phyloP scores from a whole-genome alignment of 768 basidiomycete species.

The Lentinula lateritia region DNA sequence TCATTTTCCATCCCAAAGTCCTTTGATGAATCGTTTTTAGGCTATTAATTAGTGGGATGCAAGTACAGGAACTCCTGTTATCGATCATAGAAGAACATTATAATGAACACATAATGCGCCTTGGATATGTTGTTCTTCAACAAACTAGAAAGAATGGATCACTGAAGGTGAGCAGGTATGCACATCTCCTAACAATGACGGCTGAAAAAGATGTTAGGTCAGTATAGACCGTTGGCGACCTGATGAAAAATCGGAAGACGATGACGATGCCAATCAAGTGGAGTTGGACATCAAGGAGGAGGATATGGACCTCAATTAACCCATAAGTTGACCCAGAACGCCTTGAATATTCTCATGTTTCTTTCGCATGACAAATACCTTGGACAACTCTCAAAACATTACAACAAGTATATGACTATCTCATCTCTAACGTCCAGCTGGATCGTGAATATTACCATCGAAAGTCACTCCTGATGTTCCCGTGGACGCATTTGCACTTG shows the following conservation, averaged over 20 bases:
- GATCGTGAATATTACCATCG: constrained; percentile 2
- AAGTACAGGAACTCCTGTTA: background rate
- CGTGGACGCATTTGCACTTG: constrained; percentile 1
- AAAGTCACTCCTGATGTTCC: background rate
- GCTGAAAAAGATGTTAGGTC: background rate
- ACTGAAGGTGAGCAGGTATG: background rate
- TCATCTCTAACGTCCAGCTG: background rate
- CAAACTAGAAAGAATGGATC: background rate
- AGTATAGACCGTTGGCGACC: background rate
- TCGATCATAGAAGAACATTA: background rate
- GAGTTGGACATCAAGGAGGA: background rate
- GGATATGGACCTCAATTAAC: background rate
- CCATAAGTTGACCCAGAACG: background rate
- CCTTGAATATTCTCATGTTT: background rate
- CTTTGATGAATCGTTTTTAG: background rate
- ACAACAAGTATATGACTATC: background rate
- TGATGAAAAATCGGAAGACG: background rate
- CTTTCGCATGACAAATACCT: background rate
- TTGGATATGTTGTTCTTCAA: background rate
- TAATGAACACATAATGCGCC: background rate
- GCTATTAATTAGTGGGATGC: background rate
- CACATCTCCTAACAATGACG: background rate
- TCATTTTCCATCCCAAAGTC: too few species aligned
- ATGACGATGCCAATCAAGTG: background rate
- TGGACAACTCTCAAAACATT: background rate